A percentile compares a stretch with the other conserved stretches of the same genome.
Conservation (phyloP, 2,329 filamentous ascomycete species). For the Alternaria sp. region DNA sequence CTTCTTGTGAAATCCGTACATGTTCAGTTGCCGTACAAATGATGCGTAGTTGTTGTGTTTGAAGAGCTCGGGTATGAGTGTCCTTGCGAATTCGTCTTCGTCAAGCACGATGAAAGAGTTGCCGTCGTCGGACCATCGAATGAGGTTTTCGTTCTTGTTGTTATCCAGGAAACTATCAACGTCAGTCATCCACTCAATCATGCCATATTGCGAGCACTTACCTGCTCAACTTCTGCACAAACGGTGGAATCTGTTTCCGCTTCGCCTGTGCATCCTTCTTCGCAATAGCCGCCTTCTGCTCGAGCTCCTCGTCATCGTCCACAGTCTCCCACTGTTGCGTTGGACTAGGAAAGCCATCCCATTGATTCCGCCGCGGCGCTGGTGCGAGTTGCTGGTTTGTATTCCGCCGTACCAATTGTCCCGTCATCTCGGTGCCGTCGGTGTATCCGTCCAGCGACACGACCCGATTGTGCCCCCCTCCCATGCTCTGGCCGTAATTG, state of each 20-base stretch:
- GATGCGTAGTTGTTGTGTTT: conserved; percentile 83
- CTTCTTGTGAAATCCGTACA: conserved; percentile 65
- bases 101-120: conserved; percentile 97
- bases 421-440: conserved; percentile 40
- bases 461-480: conserved; percentile 38
- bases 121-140: conserved; percentile 95
- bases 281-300: conserved; percentile 79
- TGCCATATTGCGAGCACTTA: conserved; percentile 54
- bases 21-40: conserved; percentile 74
- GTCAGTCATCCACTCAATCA: conserved; percentile 16
- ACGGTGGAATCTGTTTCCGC: conserved; percentile 94
- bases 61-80: conserved; percentile 76
- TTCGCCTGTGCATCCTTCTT: conserved; percentile 90
- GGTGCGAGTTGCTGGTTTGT: conserved; percentile 57
- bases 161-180: conserved; percentile 86
- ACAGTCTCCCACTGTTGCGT: conserved; percentile 63
- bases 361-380: conserved; percentile 47
- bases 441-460: conserved; percentile 45
- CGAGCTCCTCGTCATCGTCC: conserved; percentile 76
- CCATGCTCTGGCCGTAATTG: conserved; percentile 28
- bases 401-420: conserved; percentile 57
- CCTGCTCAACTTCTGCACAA: conserved; percentile 98
- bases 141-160: conserved; percentile 90
- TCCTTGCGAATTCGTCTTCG: conserved; percentile 86
- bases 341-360: conserved; percentile 52